phyloP scores from a whole-genome alignment of 805 yeast species.

The Ogataea paraovalis region DNA sequence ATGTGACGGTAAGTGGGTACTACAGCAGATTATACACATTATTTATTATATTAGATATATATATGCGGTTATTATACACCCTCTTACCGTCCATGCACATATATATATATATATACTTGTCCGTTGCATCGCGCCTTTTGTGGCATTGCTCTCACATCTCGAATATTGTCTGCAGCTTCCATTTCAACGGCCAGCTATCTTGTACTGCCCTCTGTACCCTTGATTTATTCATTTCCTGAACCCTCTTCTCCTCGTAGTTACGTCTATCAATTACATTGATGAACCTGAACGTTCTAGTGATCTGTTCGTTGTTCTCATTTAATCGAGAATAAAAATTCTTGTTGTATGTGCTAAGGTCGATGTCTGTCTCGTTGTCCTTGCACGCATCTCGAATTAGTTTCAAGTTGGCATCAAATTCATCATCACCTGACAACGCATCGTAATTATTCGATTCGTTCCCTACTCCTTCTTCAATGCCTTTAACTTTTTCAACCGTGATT shows the following conservation, averaged over 20 bases:
- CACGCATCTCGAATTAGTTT: neutral
- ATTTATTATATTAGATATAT: no score
- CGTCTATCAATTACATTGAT: constrained; percentile 25
- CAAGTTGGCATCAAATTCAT: neutral
- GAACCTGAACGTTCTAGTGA: constrained; percentile 28
- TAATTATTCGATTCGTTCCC: no score
- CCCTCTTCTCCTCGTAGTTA: constrained; percentile 17
- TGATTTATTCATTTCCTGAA: neutral
- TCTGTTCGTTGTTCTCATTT: constrained; percentile 23
- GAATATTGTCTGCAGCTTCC: constrained; percentile 24
- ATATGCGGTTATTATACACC: no score
- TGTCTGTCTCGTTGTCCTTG: constrained; percentile 8
- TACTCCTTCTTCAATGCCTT: no score
- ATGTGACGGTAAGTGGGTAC: no score
- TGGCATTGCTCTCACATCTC: constrained; percentile 1
- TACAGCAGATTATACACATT: no score
- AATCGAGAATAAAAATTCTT: constrained; percentile 24
- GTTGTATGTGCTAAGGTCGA: constrained; percentile 26
- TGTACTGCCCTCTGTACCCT: no score
- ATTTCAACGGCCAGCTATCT: constrained; percentile 22
- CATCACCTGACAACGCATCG: neutral
- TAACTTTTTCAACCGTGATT: no score
- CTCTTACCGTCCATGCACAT: no score
- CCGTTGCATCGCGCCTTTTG: no score
- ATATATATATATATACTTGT: no score